phyloP scores from a whole-genome alignment of 2,329 filamentous ascomycete species.

The Fusarium marasasianum region DNA sequence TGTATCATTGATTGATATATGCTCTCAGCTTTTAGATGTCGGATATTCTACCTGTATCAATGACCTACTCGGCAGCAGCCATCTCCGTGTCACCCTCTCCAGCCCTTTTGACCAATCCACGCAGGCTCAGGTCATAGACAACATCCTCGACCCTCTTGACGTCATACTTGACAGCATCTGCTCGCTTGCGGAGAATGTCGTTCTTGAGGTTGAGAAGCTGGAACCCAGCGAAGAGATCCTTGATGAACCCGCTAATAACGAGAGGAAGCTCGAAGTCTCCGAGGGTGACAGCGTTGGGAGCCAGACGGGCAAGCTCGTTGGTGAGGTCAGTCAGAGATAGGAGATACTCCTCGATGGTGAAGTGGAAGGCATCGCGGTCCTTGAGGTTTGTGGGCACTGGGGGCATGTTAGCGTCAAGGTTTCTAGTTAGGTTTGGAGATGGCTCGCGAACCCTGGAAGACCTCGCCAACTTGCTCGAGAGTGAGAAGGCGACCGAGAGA shows the following conservation, averaged over 20 bases:
- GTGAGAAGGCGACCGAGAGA: conserved; percentile 77
- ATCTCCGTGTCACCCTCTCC: conserved; percentile 50
- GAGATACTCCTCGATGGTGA: conserved; percentile 97
- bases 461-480: conserved; percentile 84
- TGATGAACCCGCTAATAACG: conserved; percentile 90
- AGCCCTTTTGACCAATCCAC: conserved; percentile 76
- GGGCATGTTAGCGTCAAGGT: neutral
- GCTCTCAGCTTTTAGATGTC: neutral
- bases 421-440: neutral
- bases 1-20: neutral
- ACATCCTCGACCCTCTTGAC: conserved; percentile 99
- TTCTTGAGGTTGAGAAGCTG: conserved; percentile 98
- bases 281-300: conserved; percentile 89
- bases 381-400: conserved; percentile 91
- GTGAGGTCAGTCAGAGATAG: conserved; percentile 86
- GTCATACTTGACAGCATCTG: conserved; percentile 94
- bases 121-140: conserved; percentile 91
- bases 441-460: conserved; percentile 71
- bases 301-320: conserved; percentile 89
- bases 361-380: conserved; percentile 88
- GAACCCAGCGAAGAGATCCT: conserved; percentile 94
- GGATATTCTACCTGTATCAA: neutral
- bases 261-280: conserved; percentile 88
- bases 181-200: conserved; percentile 85
- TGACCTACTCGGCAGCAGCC: conserved; percentile 46